Evolutionary conservation across 768 basidiomycete species (phyloP), one percentile per base, ranked within the genome.

Genomic region (Xerocomellus dryophilus): DNA sequence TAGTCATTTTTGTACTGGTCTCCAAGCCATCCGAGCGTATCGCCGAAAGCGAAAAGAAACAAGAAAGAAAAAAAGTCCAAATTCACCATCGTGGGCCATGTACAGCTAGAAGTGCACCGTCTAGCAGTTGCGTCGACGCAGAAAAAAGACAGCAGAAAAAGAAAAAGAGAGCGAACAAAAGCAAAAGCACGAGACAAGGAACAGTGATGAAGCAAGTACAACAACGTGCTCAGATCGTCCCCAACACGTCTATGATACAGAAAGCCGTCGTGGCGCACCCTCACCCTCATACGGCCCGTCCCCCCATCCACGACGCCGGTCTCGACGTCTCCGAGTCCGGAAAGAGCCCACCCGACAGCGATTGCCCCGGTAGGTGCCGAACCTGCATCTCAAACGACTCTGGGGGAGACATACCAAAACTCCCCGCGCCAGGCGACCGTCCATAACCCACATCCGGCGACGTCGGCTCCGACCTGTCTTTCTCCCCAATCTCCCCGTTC

Each of bases 401-500:
- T 0, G 66, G 47, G 45, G 11, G 40, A 42, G 50, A 50, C 0
- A 23, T 23, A 23, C 31, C 31, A 32, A 7, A 32, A 25, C 23
- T 5, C 23, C 23, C 23, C 23, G 11, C 32, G 11, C 32, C 14
- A 14, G 57, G 23, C 14, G 50, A 21, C 5, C 39, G 56, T 18
- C 47, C 43, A 20, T 60, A 45, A 10, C 41, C 42, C 23, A n/a
- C n/a, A n/a, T 25, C 23, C 25, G 25, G 25, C 6, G 56, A 56
- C 18, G 41, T 40, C 23, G 58, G 47, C 44, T 48, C 18, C 14
- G 70, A 61, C 18, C 27, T 25, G 5, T 25, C 25, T 6, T 44
- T 74, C 49, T 66, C 76, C 32, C 74, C 77, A 5, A 78, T 63
- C 55, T 81, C 78, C 7, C 79, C 81, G 34, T 72, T 62, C 2